These are phyloP conservation scores for Coemansia sp. DNA, from an alignment of 192 early-diverging fungal genomes.

Conservation along the genomic window DNA sequence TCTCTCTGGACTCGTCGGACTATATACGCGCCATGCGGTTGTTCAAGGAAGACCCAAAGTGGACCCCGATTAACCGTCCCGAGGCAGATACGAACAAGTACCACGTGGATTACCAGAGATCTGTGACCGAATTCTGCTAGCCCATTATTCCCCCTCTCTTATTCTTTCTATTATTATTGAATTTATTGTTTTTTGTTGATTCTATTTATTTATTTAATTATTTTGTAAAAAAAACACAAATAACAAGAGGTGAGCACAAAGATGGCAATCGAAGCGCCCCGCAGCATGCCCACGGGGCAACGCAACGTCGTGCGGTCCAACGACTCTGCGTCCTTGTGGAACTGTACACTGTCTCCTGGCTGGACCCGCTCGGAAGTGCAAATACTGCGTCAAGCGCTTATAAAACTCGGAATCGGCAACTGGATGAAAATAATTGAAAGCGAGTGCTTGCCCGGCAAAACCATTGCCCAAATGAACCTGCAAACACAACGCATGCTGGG, in stretches of 20 bases:
- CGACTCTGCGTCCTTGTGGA: slow-evolving; percentile 93
- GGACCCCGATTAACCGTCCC: slow-evolving; percentile 78
- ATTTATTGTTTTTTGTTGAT: slow-evolving; percentile 17
- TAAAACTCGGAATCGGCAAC: slow-evolving; percentile 90
- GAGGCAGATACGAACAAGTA: slow-evolving; percentile 60
- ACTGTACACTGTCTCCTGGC: slow-evolving; percentile 89
- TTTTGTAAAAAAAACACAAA: background rate
- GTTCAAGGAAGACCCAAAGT: slow-evolving; percentile 80
- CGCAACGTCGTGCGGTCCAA: slow-evolving; percentile 89
- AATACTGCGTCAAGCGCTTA: slow-evolving; percentile 76
- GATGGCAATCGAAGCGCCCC: slow-evolving; percentile 58
- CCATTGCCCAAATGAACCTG: slow-evolving; percentile 96
- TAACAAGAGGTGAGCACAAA: background rate
- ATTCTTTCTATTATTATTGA: background rate
- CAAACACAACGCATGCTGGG: slow-evolving; percentile 93
- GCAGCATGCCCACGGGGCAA: slow-evolving; percentile 86
- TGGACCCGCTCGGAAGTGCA: slow-evolving; percentile 88
- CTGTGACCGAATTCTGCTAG: background rate
- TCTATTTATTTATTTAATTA: background rate
- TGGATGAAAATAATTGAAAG: slow-evolving; percentile 95
- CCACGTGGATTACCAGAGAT: slow-evolving; percentile 55
- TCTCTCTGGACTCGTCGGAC: slow-evolving; percentile 84
- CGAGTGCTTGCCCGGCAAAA: slow-evolving; percentile 87
- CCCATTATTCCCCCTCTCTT: slow-evolving; percentile 12
- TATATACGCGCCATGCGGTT: slow-evolving; percentile 85